Percentiles rank a stretch among this genome's conserved stretches.
Conservation (phyloP, 495 filamentous ascomycete genomes). For the Niebla homalea region DNA sequence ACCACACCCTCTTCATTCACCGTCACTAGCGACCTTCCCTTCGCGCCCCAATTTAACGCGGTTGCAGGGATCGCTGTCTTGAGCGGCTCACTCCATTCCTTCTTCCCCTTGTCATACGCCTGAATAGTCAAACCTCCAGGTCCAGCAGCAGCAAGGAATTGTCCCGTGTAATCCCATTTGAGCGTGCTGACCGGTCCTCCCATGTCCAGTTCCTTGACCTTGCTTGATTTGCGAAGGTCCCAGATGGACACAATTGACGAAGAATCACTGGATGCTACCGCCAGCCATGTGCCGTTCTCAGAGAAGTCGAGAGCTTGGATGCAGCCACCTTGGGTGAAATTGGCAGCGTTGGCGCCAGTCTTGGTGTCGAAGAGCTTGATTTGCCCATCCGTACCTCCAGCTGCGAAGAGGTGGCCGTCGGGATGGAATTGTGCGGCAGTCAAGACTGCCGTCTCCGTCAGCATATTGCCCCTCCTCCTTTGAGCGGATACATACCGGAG, state of each 20-base stretch:
- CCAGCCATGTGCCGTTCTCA: conserved; percentile 95
- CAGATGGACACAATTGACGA: conserved; percentile 70
- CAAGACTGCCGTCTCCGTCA: conserved; percentile 45
- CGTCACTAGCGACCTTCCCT: conserved; percentile 59
- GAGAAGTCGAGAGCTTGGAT: conserved; percentile 73
- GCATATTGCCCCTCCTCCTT: conserved; percentile 1
- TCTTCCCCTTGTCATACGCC: conserved; percentile 69
- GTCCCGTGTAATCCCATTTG: conserved; percentile 88
- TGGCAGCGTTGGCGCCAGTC: conserved; percentile 53
- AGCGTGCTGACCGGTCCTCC: conserved; percentile 60
- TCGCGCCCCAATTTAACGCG: conserved; percentile 61
- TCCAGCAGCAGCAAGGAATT: conserved; percentile 76
- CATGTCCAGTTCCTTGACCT: conserved; percentile 68
- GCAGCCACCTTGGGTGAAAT: conserved; percentile 51
- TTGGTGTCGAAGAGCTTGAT: conserved; percentile 81
- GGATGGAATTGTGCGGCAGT: conserved; percentile 81
- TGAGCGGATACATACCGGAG: conserved; percentile 46
- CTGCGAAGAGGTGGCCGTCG: conserved; percentile 85
- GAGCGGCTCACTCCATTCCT: conserved; percentile 80
- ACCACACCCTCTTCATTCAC: conserved; percentile 63
- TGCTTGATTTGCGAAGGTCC: conserved; percentile 73
- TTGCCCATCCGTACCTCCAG: conserved; percentile 59
- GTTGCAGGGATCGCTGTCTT: conserved; percentile 58
- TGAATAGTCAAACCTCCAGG: conserved; percentile 72
- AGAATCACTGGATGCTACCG: conserved; percentile 50